Evolutionary conservation across 176 grass and related monocot species (phyloP), one percentile per base, ranked within the genome.

Genomic region (Saccharum officinarum): DNA sequence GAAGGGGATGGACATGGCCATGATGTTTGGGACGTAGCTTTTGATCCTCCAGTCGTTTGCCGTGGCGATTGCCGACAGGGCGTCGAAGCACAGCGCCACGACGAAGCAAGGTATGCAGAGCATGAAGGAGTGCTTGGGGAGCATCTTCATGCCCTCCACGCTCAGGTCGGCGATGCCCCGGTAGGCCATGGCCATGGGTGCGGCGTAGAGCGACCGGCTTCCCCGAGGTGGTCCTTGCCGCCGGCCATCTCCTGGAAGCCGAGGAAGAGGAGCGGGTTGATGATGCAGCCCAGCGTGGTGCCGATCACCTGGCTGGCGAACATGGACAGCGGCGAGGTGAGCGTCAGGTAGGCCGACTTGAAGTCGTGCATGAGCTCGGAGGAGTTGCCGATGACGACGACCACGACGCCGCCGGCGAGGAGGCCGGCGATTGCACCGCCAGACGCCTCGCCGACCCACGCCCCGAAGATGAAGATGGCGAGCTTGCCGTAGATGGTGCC

Each of bases 351-450:
- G 6, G 54, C 83, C 13, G 88, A 82, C 79, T 82, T 90, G 83
- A 86, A 90, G 26, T 90, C 88, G 9, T 90, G 84, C 88, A 90
- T 90, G 66, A 90, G 88, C 79, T 90, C 88, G 1, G 79, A 47
- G 2, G 84, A 47, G 62, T 86, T 68, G 59, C 88, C 88, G 31
- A 90, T 82, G 54, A 90, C 23, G 44, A 86, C 69, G 16, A 90
- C 3, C 28, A 83, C 77, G 25, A 86, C 20, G 17, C 67, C 84
- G 10, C 88, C 77, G 0, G 88, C 79, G 12, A 47, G 52, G 18
- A 90, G 84, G n/a, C 88, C 88, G 2, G 79, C 83, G 33, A 90
- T 17, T 18, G 46, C 44, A 25, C 88, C 88, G 11, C 88, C 83
- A 1, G 88, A 34, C 4, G 83, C 72, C 20, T 82, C 45, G 6